Evolutionary conservation across 2,329 filamentous ascomycete genomes (phyloP).

Genomic region (Fusarium lateritium): DNA sequence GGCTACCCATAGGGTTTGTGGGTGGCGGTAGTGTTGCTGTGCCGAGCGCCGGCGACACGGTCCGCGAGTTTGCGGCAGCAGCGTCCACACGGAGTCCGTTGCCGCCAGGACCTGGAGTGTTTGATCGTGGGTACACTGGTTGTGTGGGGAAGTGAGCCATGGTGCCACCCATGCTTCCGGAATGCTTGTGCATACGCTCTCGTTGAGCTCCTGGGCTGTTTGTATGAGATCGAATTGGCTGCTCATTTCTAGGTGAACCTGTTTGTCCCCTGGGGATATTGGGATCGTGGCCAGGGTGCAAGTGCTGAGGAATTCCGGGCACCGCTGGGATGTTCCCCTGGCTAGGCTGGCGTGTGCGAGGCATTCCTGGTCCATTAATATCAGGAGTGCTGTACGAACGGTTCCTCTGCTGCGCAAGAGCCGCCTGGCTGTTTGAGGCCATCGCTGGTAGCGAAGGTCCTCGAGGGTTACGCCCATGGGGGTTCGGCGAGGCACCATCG

Average conservation of each 20-base stretch:
- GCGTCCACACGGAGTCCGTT: conserved; percentile 58
- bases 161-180: conserved; percentile 64
- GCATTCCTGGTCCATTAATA: conserved; percentile 79
- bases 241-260: conserved; percentile 80
- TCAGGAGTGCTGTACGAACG: conserved; percentile 96
- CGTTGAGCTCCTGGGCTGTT: conserved; percentile 79
- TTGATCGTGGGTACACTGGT: conserved; percentile 66
- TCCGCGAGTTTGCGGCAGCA: conserved; percentile 57
- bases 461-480: conserved; percentile 76
- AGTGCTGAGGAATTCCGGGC: conserved; percentile 81
- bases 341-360: conserved; percentile 69
- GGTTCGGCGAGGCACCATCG: conserved; percentile 78
- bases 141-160: conserved; percentile 71
- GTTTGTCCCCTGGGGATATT: conserved; percentile 84
- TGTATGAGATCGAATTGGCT: conserved; percentile 78
- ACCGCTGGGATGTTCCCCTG: conserved; percentile 75
- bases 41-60: conserved; percentile 64
- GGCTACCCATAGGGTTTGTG: conserved; percentile 55
- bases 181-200: conserved; percentile 68
- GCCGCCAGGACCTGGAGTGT: conserved; percentile 57
- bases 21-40: conserved; percentile 50
- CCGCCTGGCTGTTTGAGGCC: conserved; percentile 69
- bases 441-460: conserved; percentile 86
- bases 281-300: conserved; percentile 72
- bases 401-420: conserved; percentile 77